These are phyloP conservation scores for Melampsora americana DNA, from an alignment of 1,284 basidiomycete species.

Conservation along the genomic window DNA sequence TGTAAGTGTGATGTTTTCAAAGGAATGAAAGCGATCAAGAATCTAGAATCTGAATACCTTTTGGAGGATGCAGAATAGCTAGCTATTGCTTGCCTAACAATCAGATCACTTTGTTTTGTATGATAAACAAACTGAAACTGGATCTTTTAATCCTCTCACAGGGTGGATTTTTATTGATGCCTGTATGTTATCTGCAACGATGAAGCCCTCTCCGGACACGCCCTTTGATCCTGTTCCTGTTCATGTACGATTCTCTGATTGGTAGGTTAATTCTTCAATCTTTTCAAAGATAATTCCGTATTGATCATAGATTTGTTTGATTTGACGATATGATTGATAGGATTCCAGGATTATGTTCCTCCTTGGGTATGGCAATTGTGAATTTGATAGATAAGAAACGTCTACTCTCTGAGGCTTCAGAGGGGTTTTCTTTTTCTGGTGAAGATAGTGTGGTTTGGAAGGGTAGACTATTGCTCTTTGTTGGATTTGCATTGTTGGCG, in stretches of 20 bases:
- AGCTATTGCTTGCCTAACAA: slow-evolving; percentile 32
- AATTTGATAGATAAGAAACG: slow-evolving; percentile 93
- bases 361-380: slow-evolving; percentile 86
- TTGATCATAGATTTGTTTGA: neutral
- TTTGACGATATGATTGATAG: slow-evolving; percentile 61
- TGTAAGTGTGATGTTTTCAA: slow-evolving; percentile 26
- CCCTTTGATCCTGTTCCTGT: slow-evolving; percentile 72
- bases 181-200: slow-evolving; percentile 67
- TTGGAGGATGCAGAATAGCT: slow-evolving; percentile 16
- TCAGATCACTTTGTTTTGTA: slow-evolving; percentile 55
- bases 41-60: too few species aligned
- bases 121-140: slow-evolving; percentile 89
- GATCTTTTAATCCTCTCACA: neutral
- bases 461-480: slow-evolving; percentile 81
- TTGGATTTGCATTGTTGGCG: slow-evolving; percentile 94
- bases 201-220: slow-evolving; percentile 65
- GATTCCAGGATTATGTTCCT: slow-evolving; percentile 89
- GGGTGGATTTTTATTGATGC: slow-evolving; percentile 77
- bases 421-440: slow-evolving; percentile 61
- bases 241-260: slow-evolving; percentile 71
- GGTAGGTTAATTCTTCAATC: slow-evolving; percentile 20
- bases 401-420: slow-evolving; percentile 69
- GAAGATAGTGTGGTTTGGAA: slow-evolving; percentile 75
- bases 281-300: neutral
- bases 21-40: neutral